Evolutionary conservation across 2,329 filamentous ascomycete species (phyloP), one percentile per base, ranked within the genome.

Genomic region (Neoarthrinium moseri): DNA sequence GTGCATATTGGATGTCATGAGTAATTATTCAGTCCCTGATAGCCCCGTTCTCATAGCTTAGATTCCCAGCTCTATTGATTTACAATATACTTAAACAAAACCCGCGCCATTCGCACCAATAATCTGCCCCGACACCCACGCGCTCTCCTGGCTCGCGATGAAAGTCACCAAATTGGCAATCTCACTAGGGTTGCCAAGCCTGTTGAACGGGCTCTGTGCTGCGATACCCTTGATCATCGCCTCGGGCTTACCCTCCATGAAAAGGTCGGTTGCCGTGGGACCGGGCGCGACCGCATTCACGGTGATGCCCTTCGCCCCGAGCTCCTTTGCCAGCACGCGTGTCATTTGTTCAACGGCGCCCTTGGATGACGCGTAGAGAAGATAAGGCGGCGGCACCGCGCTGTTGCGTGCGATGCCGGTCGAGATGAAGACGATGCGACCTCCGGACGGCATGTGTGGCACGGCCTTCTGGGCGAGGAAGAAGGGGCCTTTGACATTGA

Each of bases 341-440:
- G 73, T 73, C 65, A 83, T 74, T 59, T 82, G 77, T 59, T 84
- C 79, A 32, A 84, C 70, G 7, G 80, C 77, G 38, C 78, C 80
- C 56, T 84, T 84, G 34, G 74, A 78, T 0, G 72, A 65, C 8
- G 67, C 68, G 57, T 84, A 84, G 7, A 80, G 65, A 13, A 76
- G 63, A 51, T 80, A 79, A 0, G 56, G 51, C 0, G 74, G 68
- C 21, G 64, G 44, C n/a, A 81, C 64, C 4, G 58, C 63, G 2
- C 34, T 45, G 35, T 22, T 38, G 18, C 23, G 33, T 22, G 47
- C 34, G 34, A 67, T 50, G 15, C 61, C 60, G 0, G 75, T 78
- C 3, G 74, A 77, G 50, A 82, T 64, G 47, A 83, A 68, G 49
- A 82, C 65, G 43, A 82, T 66, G n/a, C 68, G 68, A 0, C 68